phyloP scores from a whole-genome alignment of 768 basidiomycete species.

The Boletus reticulatus region DNA sequence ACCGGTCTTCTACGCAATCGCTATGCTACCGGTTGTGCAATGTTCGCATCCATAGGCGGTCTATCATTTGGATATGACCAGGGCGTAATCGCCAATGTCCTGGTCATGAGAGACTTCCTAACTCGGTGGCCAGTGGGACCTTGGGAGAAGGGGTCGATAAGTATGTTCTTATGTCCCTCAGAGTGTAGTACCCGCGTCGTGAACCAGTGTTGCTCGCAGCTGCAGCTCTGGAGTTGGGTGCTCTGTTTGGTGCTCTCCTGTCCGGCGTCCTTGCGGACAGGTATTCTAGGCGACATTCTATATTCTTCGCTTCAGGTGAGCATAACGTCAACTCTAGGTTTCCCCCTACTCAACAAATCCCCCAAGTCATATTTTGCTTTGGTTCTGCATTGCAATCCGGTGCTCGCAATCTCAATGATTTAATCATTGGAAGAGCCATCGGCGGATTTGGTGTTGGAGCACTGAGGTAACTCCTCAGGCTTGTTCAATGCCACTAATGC shows the following conservation, averaged over 20 bases:
- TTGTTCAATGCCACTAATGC: slow-evolving; percentile 1
- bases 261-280: slow-evolving; percentile 69
- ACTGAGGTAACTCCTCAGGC: slow-evolving; percentile 45
- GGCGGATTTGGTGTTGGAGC: slow-evolving; percentile 83
- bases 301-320: slow-evolving; percentile 67
- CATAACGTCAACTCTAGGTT: background rate
- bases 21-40: slow-evolving; percentile 63
- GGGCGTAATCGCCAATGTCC: slow-evolving; percentile 82
- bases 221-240: slow-evolving; percentile 75
- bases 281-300: slow-evolving; percentile 64
- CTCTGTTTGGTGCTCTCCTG: slow-evolving; percentile 68
- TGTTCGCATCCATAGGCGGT: slow-evolving; percentile 76
- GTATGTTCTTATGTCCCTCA: slow-evolving; percentile 39
- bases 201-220: slow-evolving; percentile 39
- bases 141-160: slow-evolving; percentile 75
- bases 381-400: slow-evolving; percentile 69
- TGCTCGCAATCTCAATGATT: slow-evolving; percentile 51
- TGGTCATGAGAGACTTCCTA: slow-evolving; percentile 78
- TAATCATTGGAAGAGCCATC: slow-evolving; percentile 69
- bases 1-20: slow-evolving; percentile 61
- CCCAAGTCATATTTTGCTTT: slow-evolving; percentile 62
- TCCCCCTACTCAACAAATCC: background rate
- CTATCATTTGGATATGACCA: slow-evolving; percentile 83
- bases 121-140: slow-evolving; percentile 67
- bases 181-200: background rate